phyloP scores from a whole-genome alignment of 2,329 filamentous ascomycete genomes.

The Daldinia sp. region DNA sequence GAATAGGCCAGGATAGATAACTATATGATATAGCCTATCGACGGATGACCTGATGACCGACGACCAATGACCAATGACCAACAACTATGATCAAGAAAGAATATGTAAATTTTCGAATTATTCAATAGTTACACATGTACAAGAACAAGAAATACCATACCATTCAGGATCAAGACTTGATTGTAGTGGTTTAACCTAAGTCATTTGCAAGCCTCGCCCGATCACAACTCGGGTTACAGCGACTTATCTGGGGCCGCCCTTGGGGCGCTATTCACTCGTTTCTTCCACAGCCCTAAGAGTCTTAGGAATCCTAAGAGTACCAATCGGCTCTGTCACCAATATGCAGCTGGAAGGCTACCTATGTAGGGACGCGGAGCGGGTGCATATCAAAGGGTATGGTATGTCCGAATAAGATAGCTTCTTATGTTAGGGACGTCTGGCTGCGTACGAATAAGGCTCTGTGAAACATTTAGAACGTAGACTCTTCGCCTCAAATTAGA shows the following conservation, averaged over 20 bases:
- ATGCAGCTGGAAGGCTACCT: slow-evolving; percentile 22
- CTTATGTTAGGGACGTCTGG: slow-evolving; percentile 8
- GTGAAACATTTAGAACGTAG: slow-evolving; percentile 2
- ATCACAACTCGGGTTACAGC: not conserved
- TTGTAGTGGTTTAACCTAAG: not conserved
- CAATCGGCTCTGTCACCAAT: not conserved
- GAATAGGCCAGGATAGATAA: too few relatives aligned
- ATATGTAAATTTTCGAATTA: not conserved
- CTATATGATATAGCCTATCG: too few relatives aligned
- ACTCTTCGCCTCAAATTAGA: slow-evolving; percentile 3
- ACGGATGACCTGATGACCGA: too few relatives aligned
- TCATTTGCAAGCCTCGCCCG: slow-evolving; percentile 7
- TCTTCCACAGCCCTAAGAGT: slow-evolving; percentile 9
- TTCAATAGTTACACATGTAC: not conserved
- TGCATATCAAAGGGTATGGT: slow-evolving; percentile 8
- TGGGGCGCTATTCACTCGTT: slow-evolving; percentile 1
- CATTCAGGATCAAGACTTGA: not conserved
- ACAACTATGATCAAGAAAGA: not conserved
- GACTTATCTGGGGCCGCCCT: not conserved
- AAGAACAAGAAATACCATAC: too few relatives aligned
- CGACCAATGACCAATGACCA: not conserved
- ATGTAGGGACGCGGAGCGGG: slow-evolving; percentile 10
- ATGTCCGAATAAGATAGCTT: not conserved
- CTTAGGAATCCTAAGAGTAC: not conserved
- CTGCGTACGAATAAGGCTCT: slow-evolving; percentile 7